Evolutionary conservation across 768 basidiomycete genomes (phyloP), one percentile per base, ranked within the genome.

Genomic region (Agaricus blazei): DNA sequence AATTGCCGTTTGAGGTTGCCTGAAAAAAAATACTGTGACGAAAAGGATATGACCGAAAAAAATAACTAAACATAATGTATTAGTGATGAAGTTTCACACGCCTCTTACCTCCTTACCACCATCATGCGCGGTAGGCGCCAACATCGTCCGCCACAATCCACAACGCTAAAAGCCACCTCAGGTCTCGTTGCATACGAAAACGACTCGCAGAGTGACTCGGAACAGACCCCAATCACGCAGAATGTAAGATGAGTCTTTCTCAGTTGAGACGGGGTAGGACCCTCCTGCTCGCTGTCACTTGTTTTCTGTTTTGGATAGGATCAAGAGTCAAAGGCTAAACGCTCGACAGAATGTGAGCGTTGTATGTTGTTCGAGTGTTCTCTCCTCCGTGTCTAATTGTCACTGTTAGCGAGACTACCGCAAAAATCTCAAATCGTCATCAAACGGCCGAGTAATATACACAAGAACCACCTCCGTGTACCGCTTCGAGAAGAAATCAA

Each of bases 171-270:
- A 15, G 57, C 29, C 11, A 14, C 15, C 12, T 38, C 19, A 86
- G 85, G 83, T 19, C 79, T 87, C 36, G 80, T 81, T 27, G 80
- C 79, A 31, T 87, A 87, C 62, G 81, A 76, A 60, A 84, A 81
- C 52, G 85, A 84, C 60, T 81, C 80, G n/a, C 76, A 75, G 23
- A 83, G 80, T 58, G 84, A 84, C 57, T 68, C 73, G 23, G 85
- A 83, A 56, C 72, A 70, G 14, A 70, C 68, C 40, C 62, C 73
- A 3, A 65, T 70, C 52, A 67, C 70, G n/a, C 62, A 72, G 62
- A 74, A 84, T 86, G 85, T 87, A 81, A 87, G 85, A 81, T 70
- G 72, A 76, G 69, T 62, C 66, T 66, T 70, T 63, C 61, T 56
- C 61, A 59, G 63, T 57, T 57, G 54, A 43, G 61, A 66, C 58